These are phyloP conservation scores for Talaromyces sp. DNA, from an alignment of 2,329 filamentous ascomycete genomes.

Conservation along the genomic window DNA sequence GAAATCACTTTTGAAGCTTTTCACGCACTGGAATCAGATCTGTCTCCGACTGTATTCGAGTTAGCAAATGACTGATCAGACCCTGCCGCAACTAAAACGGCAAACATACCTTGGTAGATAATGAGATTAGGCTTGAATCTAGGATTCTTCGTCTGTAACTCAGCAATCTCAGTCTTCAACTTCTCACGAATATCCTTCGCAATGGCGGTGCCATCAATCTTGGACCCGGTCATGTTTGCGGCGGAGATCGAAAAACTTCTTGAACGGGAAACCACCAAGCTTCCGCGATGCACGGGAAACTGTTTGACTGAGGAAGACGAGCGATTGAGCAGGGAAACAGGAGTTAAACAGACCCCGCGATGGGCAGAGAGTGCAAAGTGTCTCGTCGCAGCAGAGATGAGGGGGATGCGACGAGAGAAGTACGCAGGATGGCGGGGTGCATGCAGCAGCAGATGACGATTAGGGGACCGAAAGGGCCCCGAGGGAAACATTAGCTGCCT, in stretches of 20 bases:
- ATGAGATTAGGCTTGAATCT: conserved; percentile 85
- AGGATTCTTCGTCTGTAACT: conserved; percentile 77
- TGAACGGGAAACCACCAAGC: conserved; percentile 13
- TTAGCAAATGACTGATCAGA: not conserved
- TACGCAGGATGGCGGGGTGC: conserved; percentile 16
- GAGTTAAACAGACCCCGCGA: not conserved
- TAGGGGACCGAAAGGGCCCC: conserved; percentile 14
- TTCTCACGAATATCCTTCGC: conserved; percentile 85
- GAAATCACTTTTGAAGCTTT: conserved; percentile 15
- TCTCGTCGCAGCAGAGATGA: conserved; percentile 4
- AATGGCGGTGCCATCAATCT: conserved; percentile 94
- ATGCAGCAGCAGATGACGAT: conserved; percentile 10
- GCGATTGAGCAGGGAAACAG: not conserved
- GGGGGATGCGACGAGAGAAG: conserved; percentile 12
- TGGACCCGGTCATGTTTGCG: conserved; percentile 74
- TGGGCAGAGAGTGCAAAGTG: conserved; percentile 8
- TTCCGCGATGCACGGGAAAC: not conserved
- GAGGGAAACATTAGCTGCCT: conserved; percentile 18
- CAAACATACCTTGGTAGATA: conserved; percentile 79
- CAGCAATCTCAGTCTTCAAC: conserved; percentile 73
- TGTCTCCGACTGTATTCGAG: conserved; percentile 69
- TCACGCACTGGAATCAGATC: conserved; percentile 81
- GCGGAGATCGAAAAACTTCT: conserved; percentile 37
- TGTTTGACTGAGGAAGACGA: not conserved
- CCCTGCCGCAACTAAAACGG: not conserved